Evolutionary conservation across 2,329 filamentous ascomycete genomes (phyloP).

Genomic region (Xylaria hypoxylon): DNA sequence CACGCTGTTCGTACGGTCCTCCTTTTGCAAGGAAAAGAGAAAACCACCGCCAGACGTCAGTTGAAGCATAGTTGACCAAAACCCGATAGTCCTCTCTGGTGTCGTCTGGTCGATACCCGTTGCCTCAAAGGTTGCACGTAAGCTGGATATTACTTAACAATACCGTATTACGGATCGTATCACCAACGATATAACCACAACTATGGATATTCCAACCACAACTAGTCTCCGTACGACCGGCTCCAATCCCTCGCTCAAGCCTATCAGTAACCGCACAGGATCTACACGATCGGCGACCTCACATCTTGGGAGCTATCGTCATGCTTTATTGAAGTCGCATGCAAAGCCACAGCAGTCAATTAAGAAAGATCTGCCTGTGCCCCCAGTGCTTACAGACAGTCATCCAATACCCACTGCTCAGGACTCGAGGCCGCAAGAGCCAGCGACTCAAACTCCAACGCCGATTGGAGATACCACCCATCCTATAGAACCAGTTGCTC

Average conservation of each 20-base stretch:
- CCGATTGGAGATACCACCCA: neutral
- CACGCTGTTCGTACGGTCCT: neutral
- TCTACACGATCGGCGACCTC: constrained; percentile 44
- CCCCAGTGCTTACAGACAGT: constrained; percentile 44
- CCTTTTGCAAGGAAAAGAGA: neutral
- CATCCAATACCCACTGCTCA: neutral
- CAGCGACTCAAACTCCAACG: neutral
- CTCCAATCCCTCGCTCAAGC: constrained; percentile 44
- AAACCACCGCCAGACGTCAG: neutral
- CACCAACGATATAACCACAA: neutral
- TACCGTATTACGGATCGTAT: neutral
- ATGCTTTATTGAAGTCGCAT: constrained; percentile 45
- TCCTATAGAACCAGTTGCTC: neutral
- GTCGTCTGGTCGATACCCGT: neutral
- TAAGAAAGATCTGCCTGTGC: constrained; percentile 45
- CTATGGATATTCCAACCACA: constrained; percentile 38
- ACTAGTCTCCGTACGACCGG: constrained; percentile 35
- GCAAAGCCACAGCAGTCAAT: constrained; percentile 27
- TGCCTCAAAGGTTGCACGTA: too few species aligned
- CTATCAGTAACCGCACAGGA: constrained; percentile 40
- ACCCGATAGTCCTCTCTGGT: neutral
- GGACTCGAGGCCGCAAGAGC: neutral
- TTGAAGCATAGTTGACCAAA: neutral
- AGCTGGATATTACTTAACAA: too few species aligned
- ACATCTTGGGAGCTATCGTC: constrained; percentile 39